phyloP scores from a whole-genome alignment of 805 yeast genomes.

The Priceomyces castillae region DNA sequence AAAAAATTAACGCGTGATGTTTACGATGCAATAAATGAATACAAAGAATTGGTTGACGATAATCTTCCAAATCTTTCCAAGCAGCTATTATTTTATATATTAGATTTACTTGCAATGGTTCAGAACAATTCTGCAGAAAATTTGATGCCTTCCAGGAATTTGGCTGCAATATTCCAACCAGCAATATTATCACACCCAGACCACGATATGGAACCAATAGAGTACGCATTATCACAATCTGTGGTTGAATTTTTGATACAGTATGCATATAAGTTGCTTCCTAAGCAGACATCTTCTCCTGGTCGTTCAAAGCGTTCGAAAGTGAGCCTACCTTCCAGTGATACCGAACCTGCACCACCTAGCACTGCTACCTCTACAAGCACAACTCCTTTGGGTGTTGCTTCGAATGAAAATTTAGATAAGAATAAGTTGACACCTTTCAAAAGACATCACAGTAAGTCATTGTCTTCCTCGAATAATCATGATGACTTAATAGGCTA shows the following conservation, averaged over 20 bases:
- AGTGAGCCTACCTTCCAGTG: conserved; percentile 3
- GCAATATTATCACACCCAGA: conserved; percentile 89
- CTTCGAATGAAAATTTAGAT: conserved; percentile 1
- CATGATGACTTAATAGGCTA: conserved; percentile 39
- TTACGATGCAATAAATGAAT: conserved; percentile 65
- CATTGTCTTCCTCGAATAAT: conserved; percentile 27
- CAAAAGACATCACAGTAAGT: conserved; percentile 32
- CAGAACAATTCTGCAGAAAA: conserved; percentile 74
- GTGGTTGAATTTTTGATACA: conserved; percentile 88
- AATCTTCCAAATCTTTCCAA: conserved; percentile 72
- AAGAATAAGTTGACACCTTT: conserved; percentile 3
- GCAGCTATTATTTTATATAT: conserved; percentile 78
- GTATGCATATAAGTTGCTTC: conserved; percentile 75
- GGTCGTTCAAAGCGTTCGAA: not conserved
- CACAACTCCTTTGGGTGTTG: conserved; percentile 15
- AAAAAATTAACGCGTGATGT: conserved; percentile 63
- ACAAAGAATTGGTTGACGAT: conserved; percentile 61
- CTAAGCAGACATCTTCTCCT: conserved; percentile 31
- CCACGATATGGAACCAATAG: conserved; percentile 90
- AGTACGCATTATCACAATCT: conserved; percentile 80
- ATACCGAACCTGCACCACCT: not conserved
- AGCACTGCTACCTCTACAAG: conserved; percentile 15
- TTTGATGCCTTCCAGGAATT: conserved; percentile 87
- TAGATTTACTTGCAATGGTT: conserved; percentile 84
- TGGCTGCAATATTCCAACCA: conserved; percentile 97